phyloP scores from a whole-genome alignment of 2,329 filamentous ascomycete species.

The Microdochium bolleyi region DNA sequence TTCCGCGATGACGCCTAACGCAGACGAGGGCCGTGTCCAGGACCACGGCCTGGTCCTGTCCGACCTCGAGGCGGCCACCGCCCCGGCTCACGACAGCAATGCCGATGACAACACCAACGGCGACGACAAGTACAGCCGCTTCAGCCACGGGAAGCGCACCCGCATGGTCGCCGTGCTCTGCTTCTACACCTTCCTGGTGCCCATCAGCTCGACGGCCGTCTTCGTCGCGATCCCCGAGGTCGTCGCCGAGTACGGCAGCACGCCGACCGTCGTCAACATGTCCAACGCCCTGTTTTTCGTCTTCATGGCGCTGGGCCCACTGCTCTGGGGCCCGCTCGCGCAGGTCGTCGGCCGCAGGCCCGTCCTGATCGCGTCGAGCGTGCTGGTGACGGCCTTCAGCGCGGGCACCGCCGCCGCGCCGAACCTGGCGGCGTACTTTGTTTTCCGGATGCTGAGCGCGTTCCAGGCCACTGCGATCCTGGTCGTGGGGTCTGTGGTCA shows the following conservation, averaged over 20 bases:
- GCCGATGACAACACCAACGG: neutral
- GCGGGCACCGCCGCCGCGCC: conserved; percentile 60
- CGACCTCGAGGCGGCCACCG: neutral
- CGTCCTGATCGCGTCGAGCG: conserved; percentile 25
- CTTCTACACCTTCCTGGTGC: conserved; percentile 53
- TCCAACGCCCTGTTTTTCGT: conserved; percentile 64
- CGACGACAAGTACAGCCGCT: neutral
- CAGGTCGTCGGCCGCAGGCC: conserved; percentile 45
- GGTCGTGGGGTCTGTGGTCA: conserved; percentile 56
- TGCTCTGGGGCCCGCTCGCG: conserved; percentile 60
- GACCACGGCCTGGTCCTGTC: neutral
- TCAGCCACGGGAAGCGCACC: neutral
- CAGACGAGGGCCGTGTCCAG: neutral
- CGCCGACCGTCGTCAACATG: conserved; percentile 56
- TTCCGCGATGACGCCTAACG: neutral
- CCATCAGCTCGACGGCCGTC: conserved; percentile 57
- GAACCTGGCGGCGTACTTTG: conserved; percentile 56
- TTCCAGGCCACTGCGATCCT: conserved; percentile 64
- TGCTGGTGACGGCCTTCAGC: conserved; percentile 55
- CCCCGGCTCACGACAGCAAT: neutral
- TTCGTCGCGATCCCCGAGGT: conserved; percentile 60
- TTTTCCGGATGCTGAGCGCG: conserved; percentile 62
- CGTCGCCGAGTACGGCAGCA: conserved; percentile 48
- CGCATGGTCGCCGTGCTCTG: conserved; percentile 44
- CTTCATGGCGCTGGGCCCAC: conserved; percentile 60